Evolutionary conservation across 805 yeast genomes (phyloP).

Genomic region (Teunomyces aglyptinius): DNA sequence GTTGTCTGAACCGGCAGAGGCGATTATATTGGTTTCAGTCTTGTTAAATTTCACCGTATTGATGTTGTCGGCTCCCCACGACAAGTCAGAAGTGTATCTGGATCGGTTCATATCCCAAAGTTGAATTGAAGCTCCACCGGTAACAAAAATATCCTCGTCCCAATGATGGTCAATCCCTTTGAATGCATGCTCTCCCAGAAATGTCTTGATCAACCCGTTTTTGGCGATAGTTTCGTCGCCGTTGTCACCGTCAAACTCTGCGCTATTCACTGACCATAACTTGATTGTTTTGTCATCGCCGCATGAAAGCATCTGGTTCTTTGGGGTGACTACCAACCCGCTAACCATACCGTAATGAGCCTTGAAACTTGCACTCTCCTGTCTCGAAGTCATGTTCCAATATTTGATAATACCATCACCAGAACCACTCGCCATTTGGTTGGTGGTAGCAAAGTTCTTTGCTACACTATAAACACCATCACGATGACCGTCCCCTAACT

Average conservation of each 20-base stretch:
- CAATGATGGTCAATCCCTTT: slow-evolving; percentile 85
- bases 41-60: slow-evolving; percentile 80
- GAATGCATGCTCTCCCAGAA: slow-evolving; percentile 78
- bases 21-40: slow-evolving; percentile 85
- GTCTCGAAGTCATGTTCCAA: slow-evolving; percentile 84
- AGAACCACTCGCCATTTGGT: slow-evolving; percentile 83
- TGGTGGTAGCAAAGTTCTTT: slow-evolving; percentile 66
- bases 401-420: slow-evolving; percentile 95
- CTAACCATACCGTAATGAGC: slow-evolving; percentile 91
- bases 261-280: slow-evolving; percentile 74
- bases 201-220: slow-evolving; percentile 73
- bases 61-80: slow-evolving; percentile 97
- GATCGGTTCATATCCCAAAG: slow-evolving; percentile 89
- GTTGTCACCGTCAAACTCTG: slow-evolving; percentile 44
- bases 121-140: slow-evolving; percentile 88
- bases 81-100: slow-evolving; percentile 69
- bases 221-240: slow-evolving; percentile 30
- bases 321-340: slow-evolving; percentile 73
- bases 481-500: slow-evolving; percentile 89
- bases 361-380: slow-evolving; percentile 70
- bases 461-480: slow-evolving; percentile 93
- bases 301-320: slow-evolving; percentile 66
- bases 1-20: slow-evolving; percentile 83
- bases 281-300: slow-evolving; percentile 89
- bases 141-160: slow-evolving; percentile 69